Conservation (phyloP, 768 basidiomycete genomes). For the Tephrocybe sp. region DNA sequence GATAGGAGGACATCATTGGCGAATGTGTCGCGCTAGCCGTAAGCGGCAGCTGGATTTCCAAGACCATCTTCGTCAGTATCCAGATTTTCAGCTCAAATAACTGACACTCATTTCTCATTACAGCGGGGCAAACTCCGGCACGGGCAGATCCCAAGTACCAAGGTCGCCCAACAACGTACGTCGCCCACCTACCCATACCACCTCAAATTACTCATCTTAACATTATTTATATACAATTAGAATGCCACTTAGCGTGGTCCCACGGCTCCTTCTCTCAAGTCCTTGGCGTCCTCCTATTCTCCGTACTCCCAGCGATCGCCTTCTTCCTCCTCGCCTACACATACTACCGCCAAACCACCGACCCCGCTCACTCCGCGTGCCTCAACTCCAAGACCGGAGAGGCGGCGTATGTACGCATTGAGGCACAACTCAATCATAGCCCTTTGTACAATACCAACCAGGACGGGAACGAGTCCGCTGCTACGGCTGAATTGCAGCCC, state of each 20-base stretch:
- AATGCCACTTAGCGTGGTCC: constrained; percentile 40
- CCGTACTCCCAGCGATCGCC: constrained; percentile 33
- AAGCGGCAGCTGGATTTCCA: constrained; percentile 32
- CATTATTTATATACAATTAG: constrained; percentile 22
- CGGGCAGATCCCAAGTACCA: constrained; percentile 20
- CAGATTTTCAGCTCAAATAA: neutral
- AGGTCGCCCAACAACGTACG: constrained; percentile 36
- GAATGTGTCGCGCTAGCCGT: constrained; percentile 35
- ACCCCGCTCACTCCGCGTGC: constrained; percentile 36
- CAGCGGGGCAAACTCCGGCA: constrained; percentile 36
- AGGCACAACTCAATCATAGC: constrained; percentile 4
- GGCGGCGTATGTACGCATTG: constrained; percentile 11
- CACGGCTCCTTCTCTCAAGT: constrained; percentile 37
- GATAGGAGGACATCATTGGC: constrained; percentile 36
- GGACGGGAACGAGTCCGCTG: neutral
- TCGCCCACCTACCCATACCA: neutral
- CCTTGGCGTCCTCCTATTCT: constrained; percentile 36
- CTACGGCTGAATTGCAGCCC: neutral
- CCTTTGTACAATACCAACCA: neutral
- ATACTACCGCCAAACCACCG: constrained; percentile 40
- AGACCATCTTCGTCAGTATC: constrained; percentile 36
- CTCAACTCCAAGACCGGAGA: constrained; percentile 18
- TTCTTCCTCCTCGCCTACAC: constrained; percentile 37
- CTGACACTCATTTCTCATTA: neutral
- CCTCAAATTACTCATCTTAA: neutral